phyloP scores from a whole-genome alignment of 352 stramenopile species.

The Peronospora destructor region DNA sequence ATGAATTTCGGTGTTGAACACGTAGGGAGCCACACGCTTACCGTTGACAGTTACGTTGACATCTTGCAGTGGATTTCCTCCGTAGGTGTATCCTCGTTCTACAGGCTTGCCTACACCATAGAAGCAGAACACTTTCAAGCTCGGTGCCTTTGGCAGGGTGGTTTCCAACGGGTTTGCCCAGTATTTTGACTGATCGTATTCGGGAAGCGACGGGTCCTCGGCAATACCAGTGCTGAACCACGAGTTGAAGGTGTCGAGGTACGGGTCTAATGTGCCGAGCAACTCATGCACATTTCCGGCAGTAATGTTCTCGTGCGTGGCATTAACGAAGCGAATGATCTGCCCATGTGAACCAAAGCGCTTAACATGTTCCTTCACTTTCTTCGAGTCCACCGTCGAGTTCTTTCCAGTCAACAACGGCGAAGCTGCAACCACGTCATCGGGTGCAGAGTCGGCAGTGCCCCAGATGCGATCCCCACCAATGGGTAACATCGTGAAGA shows the following conservation, averaged over 20 bases:
- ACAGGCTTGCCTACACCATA: conserved; percentile 91
- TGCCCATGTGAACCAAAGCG: conserved; percentile 44
- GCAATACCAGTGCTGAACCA: conserved; percentile 42
- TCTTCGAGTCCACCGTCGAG: conserved; percentile 22
- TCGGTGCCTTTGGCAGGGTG: conserved; percentile 84
- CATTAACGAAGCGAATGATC: conserved; percentile 51
- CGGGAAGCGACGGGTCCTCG: conserved; percentile 33
- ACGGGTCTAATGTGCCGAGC: conserved; percentile 40
- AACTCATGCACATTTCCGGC: conserved; percentile 38
- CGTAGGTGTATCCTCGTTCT: conserved; percentile 78
- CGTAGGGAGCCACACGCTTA: conserved; percentile 48
- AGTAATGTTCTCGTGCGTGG: conserved; percentile 50
- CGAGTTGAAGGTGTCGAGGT: conserved; percentile 38
- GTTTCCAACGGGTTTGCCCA: conserved; percentile 87
- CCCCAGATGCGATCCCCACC: conserved; percentile 89
- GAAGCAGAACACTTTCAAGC: conserved; percentile 91
- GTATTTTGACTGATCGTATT: conserved; percentile 59
- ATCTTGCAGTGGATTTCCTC: conserved; percentile 34
- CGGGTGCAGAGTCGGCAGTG: conserved; percentile 36
- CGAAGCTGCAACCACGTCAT: conserved; percentile 59
- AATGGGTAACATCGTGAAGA: conserved; percentile 91
- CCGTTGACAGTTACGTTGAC: conserved; percentile 31
- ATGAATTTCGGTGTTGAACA: conserved; percentile 54
- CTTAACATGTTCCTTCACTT: conserved; percentile 39
- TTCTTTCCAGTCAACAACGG: conserved; percentile 33